phyloP scores from a whole-genome alignment of 75 land plant species.

The Pinus albicaulis region DNA sequence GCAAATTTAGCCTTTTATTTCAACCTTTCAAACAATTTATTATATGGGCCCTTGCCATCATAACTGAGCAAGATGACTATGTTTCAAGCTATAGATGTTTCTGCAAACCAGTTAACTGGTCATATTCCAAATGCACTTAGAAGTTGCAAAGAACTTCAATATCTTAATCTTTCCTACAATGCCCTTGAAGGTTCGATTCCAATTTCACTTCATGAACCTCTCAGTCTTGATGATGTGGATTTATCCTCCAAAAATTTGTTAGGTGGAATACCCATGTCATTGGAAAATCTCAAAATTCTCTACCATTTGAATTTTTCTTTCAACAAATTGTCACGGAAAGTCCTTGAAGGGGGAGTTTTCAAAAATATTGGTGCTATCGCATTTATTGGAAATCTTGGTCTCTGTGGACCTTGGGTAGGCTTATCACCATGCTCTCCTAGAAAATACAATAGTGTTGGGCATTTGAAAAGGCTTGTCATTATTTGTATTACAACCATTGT shows the following conservation, averaged over 20 bases:
- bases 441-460: background rate
- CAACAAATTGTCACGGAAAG: slow-evolving; percentile 10
- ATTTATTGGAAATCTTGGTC: background rate
- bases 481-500: background rate
- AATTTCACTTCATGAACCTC: slow-evolving; percentile 8
- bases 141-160: background rate
- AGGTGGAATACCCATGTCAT: slow-evolving; percentile 23
- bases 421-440: background rate
- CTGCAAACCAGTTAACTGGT: too few species aligned
- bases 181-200: slow-evolving; percentile 17
- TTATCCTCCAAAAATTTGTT: slow-evolving; percentile 25
- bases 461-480: background rate
- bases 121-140: too few species aligned
- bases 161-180: slow-evolving; percentile 15
- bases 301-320: slow-evolving; percentile 5
- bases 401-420: background rate
- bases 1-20: too few species aligned
- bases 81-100: too few species aligned
- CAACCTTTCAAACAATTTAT: too few species aligned
- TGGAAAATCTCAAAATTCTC: slow-evolving; percentile 3
- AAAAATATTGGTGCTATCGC: background rate
- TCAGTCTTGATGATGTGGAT: slow-evolving; percentile 21
- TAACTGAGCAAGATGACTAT: too few species aligned
- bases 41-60: too few species aligned
- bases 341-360: slow-evolving; percentile 1